Evolutionary conservation across 192 early-diverging fungal species (phyloP).

Genomic region (Coemansia asiatica): DNA sequence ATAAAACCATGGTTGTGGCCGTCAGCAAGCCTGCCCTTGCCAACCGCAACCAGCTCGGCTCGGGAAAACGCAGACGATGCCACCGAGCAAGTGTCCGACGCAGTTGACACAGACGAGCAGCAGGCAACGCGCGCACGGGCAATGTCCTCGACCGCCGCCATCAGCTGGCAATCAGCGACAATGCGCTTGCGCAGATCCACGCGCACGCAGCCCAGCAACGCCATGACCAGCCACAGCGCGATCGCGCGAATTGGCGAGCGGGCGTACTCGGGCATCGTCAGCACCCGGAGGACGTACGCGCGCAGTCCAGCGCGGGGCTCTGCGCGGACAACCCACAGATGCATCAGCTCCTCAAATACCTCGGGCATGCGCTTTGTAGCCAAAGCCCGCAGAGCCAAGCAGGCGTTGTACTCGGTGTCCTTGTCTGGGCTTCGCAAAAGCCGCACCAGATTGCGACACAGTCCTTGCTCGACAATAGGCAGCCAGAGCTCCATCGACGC

Average conservation of each 20-base stretch:
- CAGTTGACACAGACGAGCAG: neutral
- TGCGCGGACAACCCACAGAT: slow-evolving; percentile 22
- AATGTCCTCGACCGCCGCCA: slow-evolving; percentile 30
- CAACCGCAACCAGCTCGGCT: slow-evolving; percentile 6
- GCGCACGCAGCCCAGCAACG: slow-evolving; percentile 24
- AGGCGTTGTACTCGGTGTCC: slow-evolving; percentile 32
- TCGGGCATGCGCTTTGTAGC: slow-evolving; percentile 17
- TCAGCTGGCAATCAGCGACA: slow-evolving; percentile 20
- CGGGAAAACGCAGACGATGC: slow-evolving; percentile 7
- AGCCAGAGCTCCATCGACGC: slow-evolving; percentile 30
- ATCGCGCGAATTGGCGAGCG: slow-evolving; percentile 27
- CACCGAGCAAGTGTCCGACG: slow-evolving; percentile 10
- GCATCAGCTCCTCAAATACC: slow-evolving; percentile 38
- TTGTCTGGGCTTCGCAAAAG: slow-evolving; percentile 9
- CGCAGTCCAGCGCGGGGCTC: slow-evolving; percentile 26
- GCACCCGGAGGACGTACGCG: slow-evolving; percentile 11
- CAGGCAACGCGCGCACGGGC: slow-evolving; percentile 5
- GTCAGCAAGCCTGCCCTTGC: neutral
- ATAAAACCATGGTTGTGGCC: neutral
- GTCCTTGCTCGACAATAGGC: slow-evolving; percentile 28
- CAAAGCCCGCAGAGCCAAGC: slow-evolving; percentile 31
- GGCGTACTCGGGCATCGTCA: slow-evolving; percentile 21
- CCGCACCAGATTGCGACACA: slow-evolving; percentile 23
- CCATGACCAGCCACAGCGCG: slow-evolving; percentile 32
- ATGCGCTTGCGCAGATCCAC: slow-evolving; percentile 19